These are phyloP conservation scores for Diaporthe longicolla DNA, from an alignment of 2,329 filamentous ascomycete species.

Conservation along the genomic window DNA sequence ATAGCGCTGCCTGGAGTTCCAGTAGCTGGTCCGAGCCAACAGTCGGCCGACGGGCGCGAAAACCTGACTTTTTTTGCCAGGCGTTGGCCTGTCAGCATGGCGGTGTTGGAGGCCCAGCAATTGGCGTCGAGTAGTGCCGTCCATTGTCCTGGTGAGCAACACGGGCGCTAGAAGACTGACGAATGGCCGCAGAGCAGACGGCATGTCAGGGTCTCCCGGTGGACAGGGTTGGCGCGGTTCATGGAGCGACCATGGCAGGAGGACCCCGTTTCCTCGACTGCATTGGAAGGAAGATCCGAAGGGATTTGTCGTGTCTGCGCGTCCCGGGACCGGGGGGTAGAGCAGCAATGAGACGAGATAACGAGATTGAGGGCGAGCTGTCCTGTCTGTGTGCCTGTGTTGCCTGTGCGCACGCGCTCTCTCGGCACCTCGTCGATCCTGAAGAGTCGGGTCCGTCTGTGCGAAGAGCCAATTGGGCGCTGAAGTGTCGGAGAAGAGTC, in stretches of 20 bases:
- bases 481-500: neutral
- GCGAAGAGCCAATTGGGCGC: conserved; percentile 37
- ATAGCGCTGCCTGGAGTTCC: conserved; percentile 27
- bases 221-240: conserved; percentile 42
- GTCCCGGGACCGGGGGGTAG: conserved; percentile 25
- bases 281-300: conserved; percentile 38
- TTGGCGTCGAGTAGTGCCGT: conserved; percentile 28
- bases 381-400: conserved; percentile 1
- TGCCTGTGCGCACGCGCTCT: neutral
- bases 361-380: conserved; percentile 13
- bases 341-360: conserved; percentile 24
- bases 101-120: neutral
- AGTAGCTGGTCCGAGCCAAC: neutral
- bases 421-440: conserved; percentile 21
- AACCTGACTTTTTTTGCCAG: neutral
- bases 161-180: conserved; percentile 40
- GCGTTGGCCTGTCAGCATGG: conserved; percentile 5
- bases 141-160: conserved; percentile 5
- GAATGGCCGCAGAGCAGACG: conserved; percentile 32
- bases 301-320: conserved; percentile 31
- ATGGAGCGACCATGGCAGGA: conserved; percentile 26
- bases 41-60: conserved; percentile 26
- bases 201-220: conserved; percentile 38
- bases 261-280: conserved; percentile 27
- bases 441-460: conserved; percentile 34